Evolutionary conservation across 495 filamentous ascomycete species (phyloP).

Genomic region (Astrocystis sublimbata): DNA sequence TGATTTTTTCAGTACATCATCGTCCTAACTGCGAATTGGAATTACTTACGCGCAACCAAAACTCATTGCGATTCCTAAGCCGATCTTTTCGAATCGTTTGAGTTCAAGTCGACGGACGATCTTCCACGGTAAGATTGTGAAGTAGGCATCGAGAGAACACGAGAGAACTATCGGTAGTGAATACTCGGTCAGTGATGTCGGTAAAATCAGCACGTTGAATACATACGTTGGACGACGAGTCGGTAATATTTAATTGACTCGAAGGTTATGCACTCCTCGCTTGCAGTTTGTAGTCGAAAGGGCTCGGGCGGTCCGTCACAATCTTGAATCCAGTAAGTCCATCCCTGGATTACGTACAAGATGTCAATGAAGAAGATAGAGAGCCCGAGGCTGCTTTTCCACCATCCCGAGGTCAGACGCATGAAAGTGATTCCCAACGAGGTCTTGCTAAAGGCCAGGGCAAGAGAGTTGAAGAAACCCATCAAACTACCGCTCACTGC

Average conservation of each 20-base stretch:
- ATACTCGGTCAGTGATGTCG: neutral
- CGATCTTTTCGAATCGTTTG: slow-evolving; percentile 16
- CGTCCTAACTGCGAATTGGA: neutral
- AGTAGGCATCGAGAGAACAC: slow-evolving; percentile 15
- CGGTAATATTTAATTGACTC: slow-evolving; percentile 10
- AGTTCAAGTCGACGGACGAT: slow-evolving; percentile 18
- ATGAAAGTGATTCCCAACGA: slow-evolving; percentile 17
- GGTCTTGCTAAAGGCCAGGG: slow-evolving; percentile 15
- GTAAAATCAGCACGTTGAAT: neutral
- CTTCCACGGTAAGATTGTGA: slow-evolving; percentile 17
- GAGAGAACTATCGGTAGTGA: slow-evolving; percentile 15
- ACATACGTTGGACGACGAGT: slow-evolving; percentile 12
- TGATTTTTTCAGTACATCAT: neutral
- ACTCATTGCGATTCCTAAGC: slow-evolving; percentile 17
- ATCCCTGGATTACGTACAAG: slow-evolving; percentile 13
- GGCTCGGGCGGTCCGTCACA: slow-evolving; percentile 12
- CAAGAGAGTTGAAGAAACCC: slow-evolving; percentile 19
- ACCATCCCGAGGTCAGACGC: slow-evolving; percentile 11
- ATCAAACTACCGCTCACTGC: slow-evolving; percentile 16
- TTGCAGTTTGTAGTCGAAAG: neutral
- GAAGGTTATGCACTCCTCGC: slow-evolving; percentile 2
- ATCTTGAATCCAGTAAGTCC: slow-evolving; percentile 21
- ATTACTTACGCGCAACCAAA: slow-evolving; percentile 14
- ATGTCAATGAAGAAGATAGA: slow-evolving; percentile 8
- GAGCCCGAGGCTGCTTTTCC: slow-evolving; percentile 10